These are phyloP conservation scores for Floccularia luteovirens DNA, from an alignment of 768 basidiomycete genomes.

Conservation along the genomic window DNA sequence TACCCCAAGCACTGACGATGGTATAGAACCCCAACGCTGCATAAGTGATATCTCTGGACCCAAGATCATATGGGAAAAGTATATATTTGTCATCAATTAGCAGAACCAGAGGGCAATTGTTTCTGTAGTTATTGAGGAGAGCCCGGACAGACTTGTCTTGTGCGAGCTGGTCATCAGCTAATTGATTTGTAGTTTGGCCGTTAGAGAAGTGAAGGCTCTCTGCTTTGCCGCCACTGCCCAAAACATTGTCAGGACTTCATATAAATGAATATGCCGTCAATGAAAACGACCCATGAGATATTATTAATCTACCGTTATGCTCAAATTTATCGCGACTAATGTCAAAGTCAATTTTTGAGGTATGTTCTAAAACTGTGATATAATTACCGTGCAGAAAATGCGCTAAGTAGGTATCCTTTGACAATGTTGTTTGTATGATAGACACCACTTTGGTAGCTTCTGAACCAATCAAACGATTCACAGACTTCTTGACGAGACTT, in stretches of 20 bases:
- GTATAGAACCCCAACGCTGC: conserved; percentile 66
- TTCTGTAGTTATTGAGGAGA: conserved; percentile 47
- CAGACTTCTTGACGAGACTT: conserved; percentile 83
- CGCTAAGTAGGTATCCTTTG: conserved; percentile 73
- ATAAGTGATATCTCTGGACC: conserved; percentile 33
- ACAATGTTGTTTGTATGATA: conserved; percentile 54
- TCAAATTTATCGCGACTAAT: conserved; percentile 63
- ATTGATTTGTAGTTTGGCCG: conserved; percentile 28
- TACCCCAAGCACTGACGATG: conserved; percentile 67
- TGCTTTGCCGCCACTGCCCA: conserved; percentile 62
- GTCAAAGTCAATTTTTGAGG: conserved; percentile 5
- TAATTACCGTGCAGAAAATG: conserved; percentile 57
- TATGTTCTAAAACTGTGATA: not conserved
- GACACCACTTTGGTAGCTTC: conserved; percentile 76
- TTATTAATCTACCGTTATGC: conserved; percentile 59
- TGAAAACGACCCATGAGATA: conserved; percentile 73
- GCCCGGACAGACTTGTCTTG: conserved; percentile 68
- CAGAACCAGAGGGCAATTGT: conserved; percentile 56
- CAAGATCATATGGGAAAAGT: conserved; percentile 66
- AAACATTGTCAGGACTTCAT: conserved; percentile 3
- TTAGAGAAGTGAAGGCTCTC: conserved; percentile 40
- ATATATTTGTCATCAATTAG: conserved; percentile 70
- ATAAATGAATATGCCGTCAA: not conserved
- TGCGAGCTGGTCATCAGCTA: conserved; percentile 59
- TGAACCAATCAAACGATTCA: conserved; percentile 70